Evolutionary conservation across 1,284 basidiomycete genomes (phyloP).

Genomic region (Mycosarcoma maydis): DNA sequence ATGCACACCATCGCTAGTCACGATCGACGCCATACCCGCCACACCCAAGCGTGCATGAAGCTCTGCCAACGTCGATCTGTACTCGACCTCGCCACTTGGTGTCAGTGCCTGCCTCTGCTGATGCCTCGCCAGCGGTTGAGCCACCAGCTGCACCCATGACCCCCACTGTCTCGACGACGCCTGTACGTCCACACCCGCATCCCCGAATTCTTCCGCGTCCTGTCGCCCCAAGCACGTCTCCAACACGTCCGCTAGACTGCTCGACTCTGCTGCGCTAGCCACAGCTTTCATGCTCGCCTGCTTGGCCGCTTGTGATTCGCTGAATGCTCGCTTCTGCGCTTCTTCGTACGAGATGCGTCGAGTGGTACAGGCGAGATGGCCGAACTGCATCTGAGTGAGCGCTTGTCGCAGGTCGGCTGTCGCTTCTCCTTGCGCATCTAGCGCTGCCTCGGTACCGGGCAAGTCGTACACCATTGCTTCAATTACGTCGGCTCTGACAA

Average conservation of each 20-base stretch:
- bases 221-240: not conserved
- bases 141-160: constrained; percentile 5
- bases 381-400: constrained; percentile 74
- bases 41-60: constrained; percentile 60
- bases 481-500: not conserved
- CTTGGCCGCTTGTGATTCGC: not conserved
- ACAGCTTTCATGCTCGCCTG: not conserved
- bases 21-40: not conserved
- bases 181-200: constrained; percentile 8
- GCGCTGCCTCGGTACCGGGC: not conserved
- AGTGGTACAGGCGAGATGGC: constrained; percentile 11
- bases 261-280: constrained; percentile 11
- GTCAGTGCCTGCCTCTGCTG: constrained; percentile 7
- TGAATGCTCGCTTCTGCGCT: not conserved
- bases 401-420: constrained; percentile 74
- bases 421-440: not conserved
- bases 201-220: constrained; percentile 6
- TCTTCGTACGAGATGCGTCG: not conserved
- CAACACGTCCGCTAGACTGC: constrained; percentile 18
- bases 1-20: not conserved
- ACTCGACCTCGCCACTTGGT: constrained; percentile 22
- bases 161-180: constrained; percentile 16
- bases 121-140: constrained; percentile 33
- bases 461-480: not conserved
- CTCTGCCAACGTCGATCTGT: constrained; percentile 65